Evolutionary conservation across 352 stramenopile genomes (phyloP).

Genomic region (Phytopythium ostracodes): DNA sequence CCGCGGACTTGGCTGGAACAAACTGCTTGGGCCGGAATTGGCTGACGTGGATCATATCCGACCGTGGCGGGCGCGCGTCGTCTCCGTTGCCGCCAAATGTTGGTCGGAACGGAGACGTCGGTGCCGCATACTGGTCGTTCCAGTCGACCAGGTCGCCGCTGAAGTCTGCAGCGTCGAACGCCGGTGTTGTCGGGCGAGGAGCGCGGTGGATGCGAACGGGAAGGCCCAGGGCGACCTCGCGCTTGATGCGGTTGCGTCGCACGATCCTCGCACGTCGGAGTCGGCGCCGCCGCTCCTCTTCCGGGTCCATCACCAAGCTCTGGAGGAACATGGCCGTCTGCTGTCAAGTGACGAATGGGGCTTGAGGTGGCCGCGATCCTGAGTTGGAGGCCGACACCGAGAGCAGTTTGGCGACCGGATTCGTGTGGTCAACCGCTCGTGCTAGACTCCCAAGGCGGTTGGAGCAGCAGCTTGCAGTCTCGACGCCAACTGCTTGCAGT

Average conservation of each 20-base stretch:
- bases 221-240: slow-evolving; percentile 43
- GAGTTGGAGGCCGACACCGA: neutral
- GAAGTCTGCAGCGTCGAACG: slow-evolving; percentile 9
- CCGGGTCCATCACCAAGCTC: slow-evolving; percentile 38
- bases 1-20: neutral
- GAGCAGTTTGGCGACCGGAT: neutral
- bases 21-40: neutral
- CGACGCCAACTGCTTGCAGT: slow-evolving; percentile 1
- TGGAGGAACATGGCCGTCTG: slow-evolving; percentile 37
- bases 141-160: neutral
- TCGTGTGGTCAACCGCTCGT: neutral
- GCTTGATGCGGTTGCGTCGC: slow-evolving; percentile 56
- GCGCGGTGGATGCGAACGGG: slow-evolving; percentile 14
- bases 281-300: slow-evolving; percentile 42
- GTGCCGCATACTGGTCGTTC: slow-evolving; percentile 4
- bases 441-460: slow-evolving; percentile 1
- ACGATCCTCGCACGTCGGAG: slow-evolving; percentile 49
- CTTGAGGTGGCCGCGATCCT: neutral
- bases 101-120: slow-evolving; percentile 13
- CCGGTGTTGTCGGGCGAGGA: slow-evolving; percentile 9
- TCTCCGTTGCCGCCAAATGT: slow-evolving; percentile 23
- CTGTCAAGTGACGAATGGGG: neutral
- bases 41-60: slow-evolving; percentile 6
- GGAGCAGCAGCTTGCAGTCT: neutral
- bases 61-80: neutral